Evolutionary conservation across 768 basidiomycete species (phyloP).

Genomic region (Leccinum uliginosum): DNA sequence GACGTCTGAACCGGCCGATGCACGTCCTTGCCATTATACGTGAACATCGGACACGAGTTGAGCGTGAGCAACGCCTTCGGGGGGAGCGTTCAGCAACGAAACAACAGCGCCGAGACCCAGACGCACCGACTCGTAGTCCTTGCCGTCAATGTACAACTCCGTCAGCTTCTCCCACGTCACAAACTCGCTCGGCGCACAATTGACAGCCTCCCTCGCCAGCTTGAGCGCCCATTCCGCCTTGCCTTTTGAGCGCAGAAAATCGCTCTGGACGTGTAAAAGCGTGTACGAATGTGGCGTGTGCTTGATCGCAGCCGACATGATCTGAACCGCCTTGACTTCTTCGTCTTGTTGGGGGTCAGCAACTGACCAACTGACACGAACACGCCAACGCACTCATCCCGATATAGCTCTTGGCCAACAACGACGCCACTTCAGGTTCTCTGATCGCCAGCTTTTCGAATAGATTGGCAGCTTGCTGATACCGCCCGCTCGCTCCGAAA

Average conservation of each 20-base stretch:
- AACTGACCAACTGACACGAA: no score
- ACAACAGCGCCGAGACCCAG: neutral
- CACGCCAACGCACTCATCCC: slow-evolving; percentile 85
- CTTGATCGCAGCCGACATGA: slow-evolving; percentile 80
- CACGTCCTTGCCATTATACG: slow-evolving; percentile 92
- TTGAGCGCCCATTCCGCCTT: slow-evolving; percentile 86
- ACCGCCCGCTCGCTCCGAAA: slow-evolving; percentile 88
- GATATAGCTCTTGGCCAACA: slow-evolving; percentile 86
- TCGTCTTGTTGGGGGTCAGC: slow-evolving; percentile 65
- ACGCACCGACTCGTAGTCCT: slow-evolving; percentile 69
- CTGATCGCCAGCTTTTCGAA: slow-evolving; percentile 86
- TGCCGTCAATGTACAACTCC: slow-evolving; percentile 87
- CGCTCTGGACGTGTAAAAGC: slow-evolving; percentile 89
- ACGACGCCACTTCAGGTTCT: slow-evolving; percentile 85
- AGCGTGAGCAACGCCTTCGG: slow-evolving; percentile 76
- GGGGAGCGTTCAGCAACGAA: neutral
- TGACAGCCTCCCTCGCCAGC: slow-evolving; percentile 91
- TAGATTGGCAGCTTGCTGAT: slow-evolving; percentile 83
- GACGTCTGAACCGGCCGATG: slow-evolving; percentile 81
- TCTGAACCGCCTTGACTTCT: slow-evolving; percentile 96
- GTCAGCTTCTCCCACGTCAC: slow-evolving; percentile 99
- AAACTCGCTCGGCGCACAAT: slow-evolving; percentile 97
- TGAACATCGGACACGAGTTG: slow-evolving; percentile 99
- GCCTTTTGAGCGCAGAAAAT: slow-evolving; percentile 85
- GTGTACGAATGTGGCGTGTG: slow-evolving; percentile 91